Conservation (phyloP, 2,329 filamentous ascomycete genomes). For the Biscogniauxia mediterranea region DNA sequence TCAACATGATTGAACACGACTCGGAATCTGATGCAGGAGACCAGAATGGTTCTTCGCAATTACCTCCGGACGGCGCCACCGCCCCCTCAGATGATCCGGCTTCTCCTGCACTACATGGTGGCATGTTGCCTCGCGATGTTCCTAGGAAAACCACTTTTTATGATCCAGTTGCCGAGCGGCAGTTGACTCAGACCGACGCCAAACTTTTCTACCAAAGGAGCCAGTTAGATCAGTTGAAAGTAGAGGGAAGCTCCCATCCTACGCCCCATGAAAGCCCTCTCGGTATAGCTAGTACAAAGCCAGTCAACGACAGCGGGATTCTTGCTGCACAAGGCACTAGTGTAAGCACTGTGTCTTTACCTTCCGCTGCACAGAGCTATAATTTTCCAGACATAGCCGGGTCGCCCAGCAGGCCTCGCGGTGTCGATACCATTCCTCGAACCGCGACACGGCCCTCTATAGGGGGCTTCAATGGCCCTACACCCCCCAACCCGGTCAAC, state of each 20-base stretch:
- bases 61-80: constrained; percentile 18
- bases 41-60: constrained; percentile 5
- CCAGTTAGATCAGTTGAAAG: constrained; percentile 58
- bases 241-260: constrained; percentile 35
- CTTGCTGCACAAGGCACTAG: constrained; percentile 26
- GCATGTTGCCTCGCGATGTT: constrained; percentile 60
- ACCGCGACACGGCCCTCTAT: constrained; percentile 34
- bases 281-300: constrained; percentile 13
- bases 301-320: constrained; percentile 9
- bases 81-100: constrained; percentile 31
- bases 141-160: constrained; percentile 81
- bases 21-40: constrained; percentile 33
- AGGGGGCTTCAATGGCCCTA: constrained; percentile 18
- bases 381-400: constrained; percentile 31
- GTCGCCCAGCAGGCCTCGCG: constrained; percentile 18
- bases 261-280: constrained; percentile 48
- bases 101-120: constrained; percentile 39
- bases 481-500: constrained; percentile 13
- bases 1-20: constrained; percentile 31
- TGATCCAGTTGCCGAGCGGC: constrained; percentile 89
- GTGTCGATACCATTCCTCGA: constrained; percentile 26
- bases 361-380: constrained; percentile 30
- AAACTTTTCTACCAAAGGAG: constrained; percentile 95
- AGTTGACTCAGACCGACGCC: constrained; percentile 89
- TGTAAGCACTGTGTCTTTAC: constrained; percentile 27